Evolutionary conservation across 352 stramenopile genomes (phyloP), one percentile per base, ranked within the genome.

Genomic region (Plasmopara muralis): DNA sequence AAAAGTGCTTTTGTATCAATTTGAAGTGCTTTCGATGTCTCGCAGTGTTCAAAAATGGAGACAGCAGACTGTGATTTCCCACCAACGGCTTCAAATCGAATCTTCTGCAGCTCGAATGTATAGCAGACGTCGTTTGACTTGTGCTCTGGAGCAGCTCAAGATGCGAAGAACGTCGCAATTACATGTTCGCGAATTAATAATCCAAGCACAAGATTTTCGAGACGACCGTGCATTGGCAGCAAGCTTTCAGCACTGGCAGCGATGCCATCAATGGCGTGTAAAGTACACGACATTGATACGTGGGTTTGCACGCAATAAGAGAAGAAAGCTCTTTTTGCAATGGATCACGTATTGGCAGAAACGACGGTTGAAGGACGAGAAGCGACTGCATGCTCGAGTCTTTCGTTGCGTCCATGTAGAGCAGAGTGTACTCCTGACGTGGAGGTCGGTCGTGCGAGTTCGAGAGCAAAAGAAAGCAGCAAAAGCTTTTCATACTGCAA

Each of bases 301-400:
- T n/a, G 41, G 65, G 9, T 65, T 76, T 31, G 50, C 57, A 33
- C 39, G 54, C 6, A 71, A 61, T 43, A 52, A 63, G 16, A 67
- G 60, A 20, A 50, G 34, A 35, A 60, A 70, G 7, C 37, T 37
- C 10, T 74, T 79, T 16, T 34, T 34, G 16, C 64, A 47, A 7
- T 79, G 69, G 69, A 60, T 65, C 57, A 33, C 5, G 1, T 72
- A 65, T 12, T 72, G 48, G 47, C 10, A 47, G 6, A 47, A 54
- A 7, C 37, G 29, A 4, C 57, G 52, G 39, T 40, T 4, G 0
- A 35, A 12, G 2, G 57, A 53, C 4, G 39, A 61, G 12, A 57
- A 54, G 16, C 39, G 25, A 20, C 47, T 66, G 14, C 43, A 65
- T 47, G 69, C 69, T 13, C 35, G 57, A 34, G 47, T 60, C 0